phyloP scores from a whole-genome alignment of 345 rosid species.

The Linum tenue region DNA sequence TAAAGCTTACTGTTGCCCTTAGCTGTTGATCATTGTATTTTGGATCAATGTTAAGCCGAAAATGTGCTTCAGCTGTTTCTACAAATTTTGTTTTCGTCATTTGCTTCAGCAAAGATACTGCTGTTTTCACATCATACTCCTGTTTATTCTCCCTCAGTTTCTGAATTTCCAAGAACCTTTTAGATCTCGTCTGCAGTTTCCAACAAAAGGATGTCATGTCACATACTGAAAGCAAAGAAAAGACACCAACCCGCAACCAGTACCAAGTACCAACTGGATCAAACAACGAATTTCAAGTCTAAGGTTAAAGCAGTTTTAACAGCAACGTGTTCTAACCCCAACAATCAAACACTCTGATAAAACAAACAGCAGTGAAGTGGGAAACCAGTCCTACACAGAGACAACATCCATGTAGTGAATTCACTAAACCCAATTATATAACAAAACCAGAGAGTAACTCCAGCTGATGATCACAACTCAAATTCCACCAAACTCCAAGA shows the following conservation, averaged over 20 bases:
- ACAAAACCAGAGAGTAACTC: neutral
- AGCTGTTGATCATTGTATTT: conserved; percentile 96
- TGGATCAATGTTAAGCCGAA: conserved; percentile 92
- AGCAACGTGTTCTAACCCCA: neutral
- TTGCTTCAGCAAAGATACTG: conserved; percentile 72
- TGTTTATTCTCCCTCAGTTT: conserved; percentile 75
- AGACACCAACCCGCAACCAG: neutral
- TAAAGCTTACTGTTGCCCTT: conserved; percentile 67
- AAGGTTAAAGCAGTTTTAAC: neutral
- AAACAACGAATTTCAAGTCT: neutral
- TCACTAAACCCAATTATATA: neutral
- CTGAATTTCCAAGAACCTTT: conserved; percentile 98
- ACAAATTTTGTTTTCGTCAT: conserved; percentile 63
- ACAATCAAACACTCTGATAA: neutral
- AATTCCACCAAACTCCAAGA: conserved; percentile 4
- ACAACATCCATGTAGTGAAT: neutral
- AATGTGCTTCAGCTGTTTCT: conserved; percentile 91
- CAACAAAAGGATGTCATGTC: conserved; percentile 10
- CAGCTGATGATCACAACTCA: conserved; percentile 4
- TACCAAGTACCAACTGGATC: neutral
- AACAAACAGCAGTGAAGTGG: neutral
- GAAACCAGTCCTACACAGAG: neutral
- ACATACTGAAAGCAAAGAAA: conserved; percentile 13
- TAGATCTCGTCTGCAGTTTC: conserved; percentile 74
- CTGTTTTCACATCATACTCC: conserved; percentile 66